Evolutionary conservation across 306 rosid genomes (phyloP).

Genomic region (Herpetospermum pedunculosum): DNA sequence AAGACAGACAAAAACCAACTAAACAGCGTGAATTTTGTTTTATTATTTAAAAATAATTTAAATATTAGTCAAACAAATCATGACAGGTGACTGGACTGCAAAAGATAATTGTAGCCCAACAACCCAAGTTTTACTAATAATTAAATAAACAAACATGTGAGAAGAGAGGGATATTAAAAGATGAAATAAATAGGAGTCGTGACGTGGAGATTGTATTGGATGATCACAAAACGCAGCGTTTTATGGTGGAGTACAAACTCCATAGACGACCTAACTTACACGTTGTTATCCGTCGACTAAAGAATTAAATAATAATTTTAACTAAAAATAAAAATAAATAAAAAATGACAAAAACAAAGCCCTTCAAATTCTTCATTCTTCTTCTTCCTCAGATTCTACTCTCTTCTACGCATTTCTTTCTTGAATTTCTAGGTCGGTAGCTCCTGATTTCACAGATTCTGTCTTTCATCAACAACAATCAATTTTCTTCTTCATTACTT

Average conservation of each 20-base stretch:
- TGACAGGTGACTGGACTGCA: too few relatives aligned
- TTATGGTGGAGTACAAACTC: neutral
- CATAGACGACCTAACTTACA: neutral
- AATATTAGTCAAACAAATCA: too few relatives aligned
- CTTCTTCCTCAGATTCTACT: neutral
- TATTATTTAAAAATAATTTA: too few relatives aligned
- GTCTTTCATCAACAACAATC: neutral
- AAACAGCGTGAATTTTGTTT: too few relatives aligned
- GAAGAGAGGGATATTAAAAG: neutral
- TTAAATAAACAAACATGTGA: too few relatives aligned
- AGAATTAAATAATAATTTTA: neutral
- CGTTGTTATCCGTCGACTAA: neutral
- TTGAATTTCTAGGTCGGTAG: neutral
- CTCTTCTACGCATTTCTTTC: neutral
- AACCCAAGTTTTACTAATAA: too few relatives aligned
- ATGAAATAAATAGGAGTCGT: neutral
- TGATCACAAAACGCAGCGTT: neutral
- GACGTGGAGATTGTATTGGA: too few relatives aligned
- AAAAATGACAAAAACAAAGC: neutral
- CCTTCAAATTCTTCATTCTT: neutral
- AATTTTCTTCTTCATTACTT: neutral
- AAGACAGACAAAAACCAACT: too few relatives aligned
- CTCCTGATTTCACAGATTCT: neutral
- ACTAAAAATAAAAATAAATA: neutral
- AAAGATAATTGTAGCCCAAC: too few relatives aligned